A percentile compares a stretch with the other conserved stretches of the same genome.
Conservation (phyloP, 2,329 filamentous ascomycete species). For the Aspergillus carbonarius region DNA sequence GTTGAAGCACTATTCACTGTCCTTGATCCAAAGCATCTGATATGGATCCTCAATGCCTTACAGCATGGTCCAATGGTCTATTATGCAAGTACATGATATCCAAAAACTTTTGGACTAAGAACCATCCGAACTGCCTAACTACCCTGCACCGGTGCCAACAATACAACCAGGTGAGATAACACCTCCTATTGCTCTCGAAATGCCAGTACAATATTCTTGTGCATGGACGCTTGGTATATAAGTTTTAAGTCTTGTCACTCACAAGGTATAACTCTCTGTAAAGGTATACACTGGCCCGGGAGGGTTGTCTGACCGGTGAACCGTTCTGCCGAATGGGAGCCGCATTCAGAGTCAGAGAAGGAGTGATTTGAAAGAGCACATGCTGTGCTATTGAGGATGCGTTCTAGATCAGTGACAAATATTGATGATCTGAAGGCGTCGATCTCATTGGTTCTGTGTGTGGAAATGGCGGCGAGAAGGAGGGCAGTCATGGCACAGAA, state of each 20-base stretch:
- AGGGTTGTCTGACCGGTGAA: background rate
- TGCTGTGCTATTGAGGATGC: background rate
- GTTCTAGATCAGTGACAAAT: background rate
- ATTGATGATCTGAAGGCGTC: background rate
- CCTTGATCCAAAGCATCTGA: no score
- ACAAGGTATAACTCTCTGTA: background rate
- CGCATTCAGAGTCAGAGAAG: background rate
- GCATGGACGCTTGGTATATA: background rate
- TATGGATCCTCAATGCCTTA: background rate
- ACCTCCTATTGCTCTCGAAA: background rate
- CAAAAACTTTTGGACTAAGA: background rate
- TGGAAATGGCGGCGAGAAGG: background rate
- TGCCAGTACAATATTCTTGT: background rate
- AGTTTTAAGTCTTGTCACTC: background rate
- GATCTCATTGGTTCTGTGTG: background rate
- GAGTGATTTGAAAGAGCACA: background rate
- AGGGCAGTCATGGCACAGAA: background rate
- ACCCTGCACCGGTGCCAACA: background rate
- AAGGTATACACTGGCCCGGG: background rate
- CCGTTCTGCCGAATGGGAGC: background rate
- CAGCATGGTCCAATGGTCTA: no score
- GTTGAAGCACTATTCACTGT: no score
- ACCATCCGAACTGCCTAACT: background rate
- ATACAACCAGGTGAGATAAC: background rate
- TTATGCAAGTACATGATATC: background rate